These are phyloP conservation scores for Fraxinus floribunda DNA, from an alignment of 305 asterid genomes.

Conservation along the genomic window DNA sequence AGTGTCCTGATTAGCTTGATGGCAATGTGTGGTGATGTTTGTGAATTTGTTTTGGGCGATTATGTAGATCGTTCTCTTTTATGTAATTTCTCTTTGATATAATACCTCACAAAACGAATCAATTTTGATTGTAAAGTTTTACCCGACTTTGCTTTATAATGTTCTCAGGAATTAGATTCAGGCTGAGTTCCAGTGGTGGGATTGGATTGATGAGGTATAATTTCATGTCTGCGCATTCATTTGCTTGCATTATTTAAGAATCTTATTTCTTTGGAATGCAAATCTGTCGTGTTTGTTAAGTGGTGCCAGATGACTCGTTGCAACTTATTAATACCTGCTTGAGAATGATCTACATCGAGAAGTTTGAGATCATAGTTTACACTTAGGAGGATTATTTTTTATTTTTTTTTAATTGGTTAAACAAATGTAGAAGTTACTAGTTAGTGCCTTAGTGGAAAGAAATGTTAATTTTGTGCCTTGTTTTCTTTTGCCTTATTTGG, in stretches of 20 bases:
- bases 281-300: not conserved
- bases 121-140: slow-evolving; percentile 20
- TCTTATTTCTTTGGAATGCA: not conserved
- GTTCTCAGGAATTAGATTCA: slow-evolving; percentile 47
- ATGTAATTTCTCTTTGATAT: not conserved
- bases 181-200: slow-evolving; percentile 54
- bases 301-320: not conserved
- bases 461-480: not conserved
- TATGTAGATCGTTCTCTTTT: not conserved
- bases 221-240: not conserved
- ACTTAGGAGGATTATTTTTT: not conserved
- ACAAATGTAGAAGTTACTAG: not conserved
- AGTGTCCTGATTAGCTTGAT: not conserved
- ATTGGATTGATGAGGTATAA: slow-evolving; percentile 54
- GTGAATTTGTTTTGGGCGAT: not conserved
- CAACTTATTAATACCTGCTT: not conserved
- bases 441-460: not conserved
- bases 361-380: not conserved
- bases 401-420: not conserved
- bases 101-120: not conserved
- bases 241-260: not conserved
- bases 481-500: not conserved
- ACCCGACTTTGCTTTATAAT: slow-evolving; percentile 47
- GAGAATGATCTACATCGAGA: not conserved
- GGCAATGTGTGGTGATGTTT: not conserved